Percentiles rank a stretch among this genome's conserved stretches.
These are phyloP conservation scores for Zoysia matrella DNA, from an alignment of 202 grass and related monocot genomes.

Conservation along the genomic window DNA sequence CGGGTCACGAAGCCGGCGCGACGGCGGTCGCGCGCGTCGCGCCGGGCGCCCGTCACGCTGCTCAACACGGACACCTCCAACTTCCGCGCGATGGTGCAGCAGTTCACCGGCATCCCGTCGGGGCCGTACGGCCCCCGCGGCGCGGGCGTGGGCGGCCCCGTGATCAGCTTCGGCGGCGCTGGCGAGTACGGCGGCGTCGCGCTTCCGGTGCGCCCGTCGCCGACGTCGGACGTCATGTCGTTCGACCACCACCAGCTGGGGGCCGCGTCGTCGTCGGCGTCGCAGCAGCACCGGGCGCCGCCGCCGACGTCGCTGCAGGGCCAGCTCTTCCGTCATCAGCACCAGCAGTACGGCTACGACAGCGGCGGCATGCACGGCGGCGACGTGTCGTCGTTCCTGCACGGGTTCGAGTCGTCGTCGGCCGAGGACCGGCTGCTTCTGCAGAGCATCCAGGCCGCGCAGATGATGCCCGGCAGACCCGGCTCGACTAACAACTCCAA, in stretches of 20 bases:
- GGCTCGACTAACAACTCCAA: conserved; percentile 62
- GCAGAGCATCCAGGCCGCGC: conserved; percentile 59
- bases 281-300: neutral
- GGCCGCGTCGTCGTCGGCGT: too few relatives aligned
- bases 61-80: conserved; percentile 96
- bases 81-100: conserved; percentile 98
- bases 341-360: conserved; percentile 15
- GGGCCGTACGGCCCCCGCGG: conserved; percentile 47
- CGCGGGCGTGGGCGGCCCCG: neutral
- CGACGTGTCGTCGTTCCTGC: conserved; percentile 43
- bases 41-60: conserved; percentile 78
- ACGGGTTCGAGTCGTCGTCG: conserved; percentile 53
- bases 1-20: conserved; percentile 66
- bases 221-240: conserved; percentile 55
- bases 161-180: conserved; percentile 52
- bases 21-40: conserved; percentile 61
- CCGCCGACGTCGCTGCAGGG: conserved; percentile 45
- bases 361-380: conserved; percentile 5
- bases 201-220: conserved; percentile 50
- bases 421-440: conserved; percentile 57
- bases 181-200: conserved; percentile 24
- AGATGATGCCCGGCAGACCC: conserved; percentile 59
- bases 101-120: conserved; percentile 88
- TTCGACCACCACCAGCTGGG: conserved; percentile 50
- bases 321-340: conserved; percentile 51